phyloP scores from a whole-genome alignment of 2,329 filamentous ascomycete species.

The Penicillium sp. region DNA sequence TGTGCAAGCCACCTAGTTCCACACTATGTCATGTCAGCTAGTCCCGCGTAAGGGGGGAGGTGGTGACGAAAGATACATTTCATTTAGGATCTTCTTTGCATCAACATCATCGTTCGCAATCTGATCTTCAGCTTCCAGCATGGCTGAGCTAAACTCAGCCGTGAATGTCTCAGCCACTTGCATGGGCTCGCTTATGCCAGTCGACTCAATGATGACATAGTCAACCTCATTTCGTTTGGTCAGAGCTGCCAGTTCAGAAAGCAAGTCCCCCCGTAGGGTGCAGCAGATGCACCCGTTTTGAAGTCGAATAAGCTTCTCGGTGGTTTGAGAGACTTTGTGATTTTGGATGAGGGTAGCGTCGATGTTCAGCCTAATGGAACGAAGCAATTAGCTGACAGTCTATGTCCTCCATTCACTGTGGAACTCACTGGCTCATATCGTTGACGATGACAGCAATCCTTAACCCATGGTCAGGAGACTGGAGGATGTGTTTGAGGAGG shows the following conservation, averaged over 20 bases:
- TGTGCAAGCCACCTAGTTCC: slow-evolving; percentile 62
- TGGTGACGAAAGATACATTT: slow-evolving; percentile 41
- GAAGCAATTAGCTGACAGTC: not conserved
- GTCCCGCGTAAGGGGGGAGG: slow-evolving; percentile 5
- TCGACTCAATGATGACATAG: slow-evolving; percentile 71
- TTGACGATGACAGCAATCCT: slow-evolving; percentile 72
- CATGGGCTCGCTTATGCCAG: slow-evolving; percentile 69
- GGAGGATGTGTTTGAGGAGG: slow-evolving; percentile 65
- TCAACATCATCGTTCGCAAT: slow-evolving; percentile 44
- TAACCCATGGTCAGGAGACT: slow-evolving; percentile 62
- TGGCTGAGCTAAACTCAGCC: slow-evolving; percentile 50
- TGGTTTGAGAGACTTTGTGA: slow-evolving; percentile 56
- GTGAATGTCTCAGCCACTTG: slow-evolving; percentile 74
- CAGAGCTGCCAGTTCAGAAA: slow-evolving; percentile 66
- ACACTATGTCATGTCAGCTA: slow-evolving; percentile 35
- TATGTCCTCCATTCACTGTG: fast-evolving
- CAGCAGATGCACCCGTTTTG: slow-evolving; percentile 77
- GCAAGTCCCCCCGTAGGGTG: slow-evolving; percentile 67
- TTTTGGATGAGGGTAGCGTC: slow-evolving; percentile 62
- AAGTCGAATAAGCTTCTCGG: slow-evolving; percentile 65
- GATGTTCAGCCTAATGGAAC: slow-evolving; percentile 57
- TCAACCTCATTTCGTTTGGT: slow-evolving; percentile 63
- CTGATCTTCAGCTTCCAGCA: slow-evolving; percentile 49
- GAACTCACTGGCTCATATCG: slow-evolving; percentile 61
- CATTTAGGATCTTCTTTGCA: slow-evolving; percentile 45